These are phyloP conservation scores for Metschnikowia baotianmanensis DNA, from an alignment of 805 yeast species.

Conservation along the genomic window DNA sequence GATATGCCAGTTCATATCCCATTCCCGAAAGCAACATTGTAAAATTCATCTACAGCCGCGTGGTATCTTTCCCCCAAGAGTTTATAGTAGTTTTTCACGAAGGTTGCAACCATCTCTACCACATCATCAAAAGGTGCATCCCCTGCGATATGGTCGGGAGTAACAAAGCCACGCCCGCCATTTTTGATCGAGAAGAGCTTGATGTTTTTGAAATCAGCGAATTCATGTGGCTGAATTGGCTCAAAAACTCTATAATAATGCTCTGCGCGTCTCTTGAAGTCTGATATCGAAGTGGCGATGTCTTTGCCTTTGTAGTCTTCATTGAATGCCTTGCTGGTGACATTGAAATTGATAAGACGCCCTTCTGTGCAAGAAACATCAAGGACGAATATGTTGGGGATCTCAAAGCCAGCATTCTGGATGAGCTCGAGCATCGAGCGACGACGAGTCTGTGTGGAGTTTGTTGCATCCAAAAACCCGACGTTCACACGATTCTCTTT, in stretches of 20 bases:
- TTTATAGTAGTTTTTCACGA: conserved; percentile 17
- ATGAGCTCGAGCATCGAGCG: conserved; percentile 27
- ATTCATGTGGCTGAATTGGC: conserved; percentile 16
- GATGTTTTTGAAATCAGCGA: conserved; percentile 11
- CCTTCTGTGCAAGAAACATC: conserved; percentile 59
- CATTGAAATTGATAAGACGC: conserved; percentile 54
- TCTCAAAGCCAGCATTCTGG: conserved; percentile 20
- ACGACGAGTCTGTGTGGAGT: conserved; percentile 37
- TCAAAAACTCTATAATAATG: conserved; percentile 42
- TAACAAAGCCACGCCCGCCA: conserved; percentile 11
- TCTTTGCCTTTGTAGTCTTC: conserved; percentile 56
- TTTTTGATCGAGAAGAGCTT: conserved; percentile 12
- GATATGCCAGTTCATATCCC: not conserved
- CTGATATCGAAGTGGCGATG: conserved; percentile 51
- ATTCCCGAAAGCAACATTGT: conserved; percentile 8
- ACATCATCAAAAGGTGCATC: conserved; percentile 11
- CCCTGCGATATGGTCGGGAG: conserved; percentile 1
- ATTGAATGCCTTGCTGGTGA: conserved; percentile 61
- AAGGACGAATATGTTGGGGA: conserved; percentile 47
- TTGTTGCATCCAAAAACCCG: conserved; percentile 45
- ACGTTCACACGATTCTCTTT: conserved; percentile 25
- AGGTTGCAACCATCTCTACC: conserved; percentile 9
- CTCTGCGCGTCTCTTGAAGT: conserved; percentile 56
- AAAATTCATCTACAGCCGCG: conserved; percentile 17
- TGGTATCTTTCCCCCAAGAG: conserved; percentile 18